These are phyloP conservation scores for Pythium grandisporangium DNA, from an alignment of 352 stramenopile genomes.

Conservation along the genomic window DNA sequence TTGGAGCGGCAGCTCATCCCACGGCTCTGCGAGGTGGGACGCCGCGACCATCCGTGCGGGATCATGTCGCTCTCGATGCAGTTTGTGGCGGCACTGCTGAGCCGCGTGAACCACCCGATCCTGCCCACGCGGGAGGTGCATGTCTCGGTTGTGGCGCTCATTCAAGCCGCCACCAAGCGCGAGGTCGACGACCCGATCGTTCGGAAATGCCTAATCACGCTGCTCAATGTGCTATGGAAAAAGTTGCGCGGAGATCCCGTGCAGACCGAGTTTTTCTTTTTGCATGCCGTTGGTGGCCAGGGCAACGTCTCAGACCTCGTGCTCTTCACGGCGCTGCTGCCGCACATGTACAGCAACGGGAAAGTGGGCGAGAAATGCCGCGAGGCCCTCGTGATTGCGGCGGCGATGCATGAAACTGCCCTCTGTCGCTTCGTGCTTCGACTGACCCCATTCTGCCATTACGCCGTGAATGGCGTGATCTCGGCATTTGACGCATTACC, in stretches of 20 bases:
- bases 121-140: constrained; percentile 74
- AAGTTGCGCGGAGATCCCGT: constrained; percentile 76
- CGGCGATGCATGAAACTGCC: constrained; percentile 59
- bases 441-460: constrained; percentile 83
- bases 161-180: constrained; percentile 65
- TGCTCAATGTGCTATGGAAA: constrained; percentile 82
- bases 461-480: constrained; percentile 79
- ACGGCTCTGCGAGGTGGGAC: constrained; percentile 63
- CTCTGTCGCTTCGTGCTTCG: constrained; percentile 78
- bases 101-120: constrained; percentile 77
- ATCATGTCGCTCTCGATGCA: constrained; percentile 84
- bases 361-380: constrained; percentile 80
- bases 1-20: constrained; percentile 79
- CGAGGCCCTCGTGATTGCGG: constrained; percentile 75
- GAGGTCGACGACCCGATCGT: constrained; percentile 79
- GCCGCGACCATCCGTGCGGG: constrained; percentile 56
- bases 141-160: constrained; percentile 70
- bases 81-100: constrained; percentile 72
- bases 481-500: constrained; percentile 70
- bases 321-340: constrained; percentile 71
- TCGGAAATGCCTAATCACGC: constrained; percentile 72
- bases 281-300: constrained; percentile 37
- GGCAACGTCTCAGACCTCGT: constrained; percentile 66
- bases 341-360: constrained; percentile 76
- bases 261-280: constrained; percentile 85